phyloP scores from a whole-genome alignment of 305 asterid genomes.

The Ilex paraguariensis region DNA sequence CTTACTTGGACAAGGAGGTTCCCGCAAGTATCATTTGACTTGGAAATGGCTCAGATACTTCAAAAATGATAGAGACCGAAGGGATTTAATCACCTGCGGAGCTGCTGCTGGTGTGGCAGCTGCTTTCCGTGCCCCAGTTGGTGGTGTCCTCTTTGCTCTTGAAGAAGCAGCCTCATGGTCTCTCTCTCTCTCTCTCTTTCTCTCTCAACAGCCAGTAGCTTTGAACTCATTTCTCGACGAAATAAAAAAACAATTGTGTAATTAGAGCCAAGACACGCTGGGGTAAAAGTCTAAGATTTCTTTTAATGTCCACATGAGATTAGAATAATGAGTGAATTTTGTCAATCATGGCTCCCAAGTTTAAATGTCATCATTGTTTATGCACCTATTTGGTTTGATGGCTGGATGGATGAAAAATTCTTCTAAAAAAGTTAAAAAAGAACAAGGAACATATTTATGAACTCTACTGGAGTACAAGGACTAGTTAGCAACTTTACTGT shows the following conservation, averaged over 20 bases:
- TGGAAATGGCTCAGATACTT: slow-evolving; percentile 93
- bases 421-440: no score
- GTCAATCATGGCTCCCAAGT: not conserved
- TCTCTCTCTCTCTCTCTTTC: slow-evolving; percentile 16
- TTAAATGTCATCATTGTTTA: not conserved
- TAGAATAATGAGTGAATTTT: no score
- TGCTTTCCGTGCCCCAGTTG: slow-evolving; percentile 99
- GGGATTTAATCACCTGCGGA: slow-evolving; percentile 97
- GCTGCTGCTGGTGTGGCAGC: slow-evolving; percentile 99
- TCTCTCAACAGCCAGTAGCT: not conserved
- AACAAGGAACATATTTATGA: no score
- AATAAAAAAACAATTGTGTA: no score
- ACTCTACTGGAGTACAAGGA: no score
- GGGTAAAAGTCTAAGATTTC: no score
- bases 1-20: slow-evolving; percentile 97
- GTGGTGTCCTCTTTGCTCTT: slow-evolving; percentile 97
- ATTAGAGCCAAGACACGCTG: no score
- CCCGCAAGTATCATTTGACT: slow-evolving; percentile 84
- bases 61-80: slow-evolving; percentile 80
- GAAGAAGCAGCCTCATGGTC: slow-evolving; percentile 99
- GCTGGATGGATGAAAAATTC: no score
- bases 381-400: no score
- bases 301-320: no score
- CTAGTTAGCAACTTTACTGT: no score
- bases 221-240: not conserved